Evolutionary conservation across 306 rosid species (phyloP), one percentile per base, ranked within the genome.

Genomic region (Pyrus betulifolia): DNA sequence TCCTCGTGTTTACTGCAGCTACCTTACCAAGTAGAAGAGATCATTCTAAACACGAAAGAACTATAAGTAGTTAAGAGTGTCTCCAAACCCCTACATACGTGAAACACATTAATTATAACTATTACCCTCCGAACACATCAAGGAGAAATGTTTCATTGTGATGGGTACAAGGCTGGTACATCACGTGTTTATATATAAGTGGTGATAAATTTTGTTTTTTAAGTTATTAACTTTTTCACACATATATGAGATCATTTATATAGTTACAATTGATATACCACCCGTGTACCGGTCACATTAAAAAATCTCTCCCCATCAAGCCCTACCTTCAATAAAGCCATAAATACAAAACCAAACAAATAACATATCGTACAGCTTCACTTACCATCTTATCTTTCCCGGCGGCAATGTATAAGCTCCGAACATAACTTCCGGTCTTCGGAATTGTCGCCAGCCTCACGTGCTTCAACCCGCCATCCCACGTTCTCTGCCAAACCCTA

Each of bases 381-480:
- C 79, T 85, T 83, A 94, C 98, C 74, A 80, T 83, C 84, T 90
- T 94, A 72, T 90, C 95, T 80, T 88, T 94, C 14, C 98, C 93
- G 25, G 86, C 81, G 25, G 86, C 82, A 27, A 88, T 89, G 84
- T 90, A 92, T 13, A 58, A 58, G 80, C 86, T 92, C 73, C 93
- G 84, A 72, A 94, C 92, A 67, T 83, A 94, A 71, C 86, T 89
- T 10, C 89, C 85, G 8, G 91, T 65, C 79, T 76, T 88, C 0
- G 98, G 98, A 22, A 94, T 92, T 3, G 96, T 90, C 3, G 80
- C 95, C 70, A 91, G 71, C 0, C 93, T 87, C 19, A 86, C 86
- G 83, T 92, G 98, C 83, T 86, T 89, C 85, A 89, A 81, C 28
- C 82, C 86, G 33, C 91, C 89, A 45, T 90, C 96, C 95, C 91